Conservation (phyloP, 2,329 filamentous ascomycete species). For the Nemania sp. region DNA sequence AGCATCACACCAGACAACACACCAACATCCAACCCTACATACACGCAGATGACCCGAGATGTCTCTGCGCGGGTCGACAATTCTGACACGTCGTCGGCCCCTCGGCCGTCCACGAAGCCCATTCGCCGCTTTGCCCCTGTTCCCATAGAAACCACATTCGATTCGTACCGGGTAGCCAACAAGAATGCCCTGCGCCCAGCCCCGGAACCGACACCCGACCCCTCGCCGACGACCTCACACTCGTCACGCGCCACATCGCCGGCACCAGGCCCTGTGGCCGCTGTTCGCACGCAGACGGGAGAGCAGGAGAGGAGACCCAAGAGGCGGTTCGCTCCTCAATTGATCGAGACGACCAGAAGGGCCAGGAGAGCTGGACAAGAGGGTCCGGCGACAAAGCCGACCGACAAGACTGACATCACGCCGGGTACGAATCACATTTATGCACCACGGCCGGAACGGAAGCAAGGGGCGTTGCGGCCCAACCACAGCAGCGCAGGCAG, state of each 20-base stretch:
- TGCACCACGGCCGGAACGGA: slow-evolving; percentile 49
- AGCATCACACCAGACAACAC: neutral
- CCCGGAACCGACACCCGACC: slow-evolving; percentile 60
- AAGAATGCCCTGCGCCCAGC: slow-evolving; percentile 52
- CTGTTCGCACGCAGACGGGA: neutral
- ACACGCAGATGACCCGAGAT: slow-evolving; percentile 35
- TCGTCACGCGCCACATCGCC: slow-evolving; percentile 38
- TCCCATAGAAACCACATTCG: slow-evolving; percentile 72
- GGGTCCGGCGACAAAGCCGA: slow-evolving; percentile 62
- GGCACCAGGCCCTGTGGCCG: slow-evolving; percentile 8
- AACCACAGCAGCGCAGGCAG: slow-evolving; percentile 27
- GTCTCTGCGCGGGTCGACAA: slow-evolving; percentile 37
- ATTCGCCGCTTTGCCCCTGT: slow-evolving; percentile 66
- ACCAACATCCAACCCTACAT: slow-evolving; percentile 21
- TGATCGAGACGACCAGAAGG: slow-evolving; percentile 78
- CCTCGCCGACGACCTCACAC: slow-evolving; percentile 55
- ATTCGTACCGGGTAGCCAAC: slow-evolving; percentile 55
- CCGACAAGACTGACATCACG: slow-evolving; percentile 73
- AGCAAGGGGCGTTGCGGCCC: slow-evolving; percentile 29
- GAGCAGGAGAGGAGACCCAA: slow-evolving; percentile 37
- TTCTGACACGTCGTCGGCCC: slow-evolving; percentile 33
- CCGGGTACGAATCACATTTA: slow-evolving; percentile 66
- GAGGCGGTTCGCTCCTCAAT: slow-evolving; percentile 71
- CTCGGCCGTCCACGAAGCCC: slow-evolving; percentile 27
- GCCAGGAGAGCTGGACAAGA: slow-evolving; percentile 68